A percentile compares a stretch with the other conserved stretches of the same genome.
Conservation (phyloP, 257 asterid genomes). For the Ligustrum vulgare region DNA sequence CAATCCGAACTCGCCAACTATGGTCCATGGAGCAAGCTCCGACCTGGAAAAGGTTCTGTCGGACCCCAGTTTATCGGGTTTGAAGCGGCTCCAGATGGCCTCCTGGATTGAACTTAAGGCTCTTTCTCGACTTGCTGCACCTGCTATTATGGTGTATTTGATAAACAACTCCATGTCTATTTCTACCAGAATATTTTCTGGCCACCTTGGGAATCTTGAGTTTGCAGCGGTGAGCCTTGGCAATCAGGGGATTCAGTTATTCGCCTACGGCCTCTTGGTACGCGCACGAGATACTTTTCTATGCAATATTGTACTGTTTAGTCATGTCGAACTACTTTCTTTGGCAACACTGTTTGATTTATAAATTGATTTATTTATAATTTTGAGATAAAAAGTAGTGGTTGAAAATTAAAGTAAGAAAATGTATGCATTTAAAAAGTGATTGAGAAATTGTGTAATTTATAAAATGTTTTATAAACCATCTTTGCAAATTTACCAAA, state of each 20-base stretch:
- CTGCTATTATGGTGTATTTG: slow-evolving; percentile 47
- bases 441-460: no score
- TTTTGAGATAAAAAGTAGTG: no score
- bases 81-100: neutral
- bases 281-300: neutral
- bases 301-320: neutral
- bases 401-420: no score
- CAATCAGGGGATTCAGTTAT: slow-evolving; percentile 54
- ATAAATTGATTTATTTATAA: no score
- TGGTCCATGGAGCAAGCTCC: neutral
- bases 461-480: no score
- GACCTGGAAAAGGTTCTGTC: neutral
- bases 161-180: slow-evolving; percentile 56
- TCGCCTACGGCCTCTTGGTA: slow-evolving; percentile 68
- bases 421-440: no score
- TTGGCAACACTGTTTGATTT: no score
- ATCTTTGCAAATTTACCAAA: no score
- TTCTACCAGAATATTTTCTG: slow-evolving; percentile 58
- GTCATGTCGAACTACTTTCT: no score
- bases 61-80: neutral
- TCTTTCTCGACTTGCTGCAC: slow-evolving; percentile 38
- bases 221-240: slow-evolving; percentile 67
- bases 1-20: neutral
- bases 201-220: slow-evolving; percentile 61
- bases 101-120: neutral